Conservation (phyloP, 2,329 filamentous ascomycete genomes). For the Fonsecaea monophora region DNA sequence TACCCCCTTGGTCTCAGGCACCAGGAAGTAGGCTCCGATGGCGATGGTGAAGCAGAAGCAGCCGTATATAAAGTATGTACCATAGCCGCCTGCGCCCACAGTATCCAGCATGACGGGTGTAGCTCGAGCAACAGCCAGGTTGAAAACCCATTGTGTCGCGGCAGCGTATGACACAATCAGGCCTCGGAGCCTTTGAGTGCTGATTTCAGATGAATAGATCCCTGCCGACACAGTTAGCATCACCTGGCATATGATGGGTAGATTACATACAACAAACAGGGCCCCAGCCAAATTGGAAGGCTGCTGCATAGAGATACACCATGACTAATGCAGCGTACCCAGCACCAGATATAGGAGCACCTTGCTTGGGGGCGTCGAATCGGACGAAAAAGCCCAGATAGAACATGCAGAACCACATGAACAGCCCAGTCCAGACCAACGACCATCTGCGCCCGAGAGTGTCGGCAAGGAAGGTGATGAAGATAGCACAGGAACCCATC, state of each 20-base stretch:
- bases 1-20: constrained; percentile 75
- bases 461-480: constrained; percentile 72
- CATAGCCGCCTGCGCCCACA: constrained; percentile 56
- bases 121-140: constrained; percentile 70
- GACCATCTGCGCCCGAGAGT: constrained; percentile 70
- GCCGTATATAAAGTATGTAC: constrained; percentile 73
- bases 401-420: constrained; percentile 68
- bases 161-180: constrained; percentile 73
- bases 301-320: constrained; percentile 74
- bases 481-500: constrained; percentile 67
- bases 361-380: constrained; percentile 63
- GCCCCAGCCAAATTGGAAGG: constrained; percentile 73
- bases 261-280: constrained; percentile 10
- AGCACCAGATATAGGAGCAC: constrained; percentile 64
- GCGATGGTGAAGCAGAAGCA: constrained; percentile 71
- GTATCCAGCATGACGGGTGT: constrained; percentile 63
- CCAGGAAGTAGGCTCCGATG: constrained; percentile 69
- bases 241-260: constrained; percentile 52
- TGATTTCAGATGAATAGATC: constrained; percentile 76
- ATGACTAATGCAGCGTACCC: constrained; percentile 74
- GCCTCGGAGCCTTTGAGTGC: constrained; percentile 68
- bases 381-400: constrained; percentile 75
- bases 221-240: constrained; percentile 56
- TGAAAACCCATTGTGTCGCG: constrained; percentile 75
- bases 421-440: constrained; percentile 69